phyloP scores from a whole-genome alignment of 2,329 filamentous ascomycete species.

The Colletotrichum karsti region DNA sequence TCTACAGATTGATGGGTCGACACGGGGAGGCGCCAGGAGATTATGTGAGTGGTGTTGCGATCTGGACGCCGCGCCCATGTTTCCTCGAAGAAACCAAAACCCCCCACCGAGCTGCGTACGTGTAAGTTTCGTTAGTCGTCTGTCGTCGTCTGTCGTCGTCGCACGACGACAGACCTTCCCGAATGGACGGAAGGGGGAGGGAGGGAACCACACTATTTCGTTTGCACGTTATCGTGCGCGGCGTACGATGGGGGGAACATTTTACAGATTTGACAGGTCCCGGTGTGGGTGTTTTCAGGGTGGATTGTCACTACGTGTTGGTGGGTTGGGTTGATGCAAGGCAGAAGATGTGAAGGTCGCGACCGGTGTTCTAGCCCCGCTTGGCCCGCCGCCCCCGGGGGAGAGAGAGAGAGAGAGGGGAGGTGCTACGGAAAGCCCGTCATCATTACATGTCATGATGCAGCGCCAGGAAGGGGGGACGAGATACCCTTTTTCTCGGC shows the following conservation, averaged over 20 bases:
- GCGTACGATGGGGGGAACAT: not conserved
- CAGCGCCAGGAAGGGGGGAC: not conserved
- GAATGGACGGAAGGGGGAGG: not conserved
- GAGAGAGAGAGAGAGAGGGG: too few species aligned
- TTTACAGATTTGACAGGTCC: constrained; percentile 12
- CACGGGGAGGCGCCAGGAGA: not conserved
- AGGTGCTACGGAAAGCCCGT: not conserved
- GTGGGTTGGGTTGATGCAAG: not conserved
- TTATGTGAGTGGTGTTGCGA: not conserved
- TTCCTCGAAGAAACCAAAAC: too few species aligned
- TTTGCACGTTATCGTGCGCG: not conserved
- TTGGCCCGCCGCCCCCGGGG: not conserved
- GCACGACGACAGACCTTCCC: not conserved
- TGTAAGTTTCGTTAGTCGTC: not conserved
- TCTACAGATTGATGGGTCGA: not conserved
- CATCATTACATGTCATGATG: constrained; percentile 24
- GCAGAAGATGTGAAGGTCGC: not conserved
- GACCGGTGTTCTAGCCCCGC: constrained; percentile 19
- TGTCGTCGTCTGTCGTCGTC: not conserved
- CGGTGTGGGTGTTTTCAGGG: not conserved
- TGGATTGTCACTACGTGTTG: not conserved
- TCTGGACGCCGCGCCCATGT: too few species aligned
- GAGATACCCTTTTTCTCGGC: not conserved
- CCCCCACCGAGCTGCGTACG: not conserved
- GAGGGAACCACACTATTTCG: not conserved